Evolutionary conservation across 2,329 filamentous ascomycete genomes (phyloP).

Genomic region (Neonectria sp.): DNA sequence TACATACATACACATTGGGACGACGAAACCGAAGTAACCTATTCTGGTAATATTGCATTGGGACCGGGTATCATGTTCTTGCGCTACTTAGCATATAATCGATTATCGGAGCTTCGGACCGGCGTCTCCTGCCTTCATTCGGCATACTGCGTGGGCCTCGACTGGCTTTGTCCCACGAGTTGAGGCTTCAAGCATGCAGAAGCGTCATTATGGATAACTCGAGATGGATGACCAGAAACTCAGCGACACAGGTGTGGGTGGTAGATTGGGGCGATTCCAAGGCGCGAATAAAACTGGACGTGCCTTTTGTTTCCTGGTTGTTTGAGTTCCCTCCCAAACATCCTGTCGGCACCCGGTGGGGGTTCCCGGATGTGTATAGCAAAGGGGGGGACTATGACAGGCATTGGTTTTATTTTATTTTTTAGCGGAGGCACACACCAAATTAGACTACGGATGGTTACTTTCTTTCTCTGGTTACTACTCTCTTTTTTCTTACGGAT

Average conservation of each 20-base stretch:
- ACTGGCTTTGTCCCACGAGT: constrained; percentile 14
- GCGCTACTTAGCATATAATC: constrained; percentile 52
- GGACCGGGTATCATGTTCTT: constrained; percentile 51
- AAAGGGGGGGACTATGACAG: constrained; percentile 44
- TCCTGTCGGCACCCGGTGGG: constrained; percentile 18
- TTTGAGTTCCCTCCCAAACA: constrained; percentile 31
- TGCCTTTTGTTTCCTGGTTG: constrained; percentile 36
- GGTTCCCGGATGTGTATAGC: constrained; percentile 29
- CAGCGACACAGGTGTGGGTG: constrained; percentile 32
- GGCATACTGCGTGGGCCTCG: constrained; percentile 27
- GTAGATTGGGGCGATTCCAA: constrained; percentile 37
- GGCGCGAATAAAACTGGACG: constrained; percentile 34
- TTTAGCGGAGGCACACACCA: constrained; percentile 43
- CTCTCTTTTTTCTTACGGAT: constrained; percentile 35
- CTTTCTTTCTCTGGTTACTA: constrained; percentile 47
- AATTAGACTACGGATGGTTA: constrained; percentile 52
- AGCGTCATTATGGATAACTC: constrained; percentile 23
- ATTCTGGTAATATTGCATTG: constrained; percentile 67
- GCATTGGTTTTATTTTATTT: constrained; percentile 43
- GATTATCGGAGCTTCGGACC: constrained; percentile 36
- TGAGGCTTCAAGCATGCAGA: constrained; percentile 20
- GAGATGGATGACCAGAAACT: constrained; percentile 24
- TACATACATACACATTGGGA: constrained; percentile 57
- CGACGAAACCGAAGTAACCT: constrained; percentile 49
- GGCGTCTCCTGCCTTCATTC: constrained; percentile 26